phyloP scores from a whole-genome alignment of 768 basidiomycete species.

The Rhodotorula paludigena region DNA sequence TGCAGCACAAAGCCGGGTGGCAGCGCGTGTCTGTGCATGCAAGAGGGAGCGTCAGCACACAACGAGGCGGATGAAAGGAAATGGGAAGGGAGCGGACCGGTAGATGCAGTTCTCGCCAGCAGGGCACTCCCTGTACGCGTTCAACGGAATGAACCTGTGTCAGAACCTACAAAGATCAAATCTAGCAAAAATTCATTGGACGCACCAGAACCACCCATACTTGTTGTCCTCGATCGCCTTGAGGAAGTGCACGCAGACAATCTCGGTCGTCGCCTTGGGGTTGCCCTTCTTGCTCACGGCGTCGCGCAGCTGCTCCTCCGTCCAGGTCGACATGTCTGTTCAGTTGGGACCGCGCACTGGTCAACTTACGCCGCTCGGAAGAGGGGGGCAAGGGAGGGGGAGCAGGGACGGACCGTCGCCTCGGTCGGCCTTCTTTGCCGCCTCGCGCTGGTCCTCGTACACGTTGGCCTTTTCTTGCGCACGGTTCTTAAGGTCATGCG shows the following conservation, averaged over 20 bases:
- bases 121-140: background rate
- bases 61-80: no score
- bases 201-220: slow-evolving; percentile 82
- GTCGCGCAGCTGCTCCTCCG: slow-evolving; percentile 82
- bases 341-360: background rate
- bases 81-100: no score
- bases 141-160: background rate
- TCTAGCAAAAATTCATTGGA: background rate
- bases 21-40: slow-evolving; percentile 90
- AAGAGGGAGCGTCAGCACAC: no score
- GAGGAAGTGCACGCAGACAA: slow-evolving; percentile 96
- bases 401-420: slow-evolving; percentile 43
- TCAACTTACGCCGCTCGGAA: background rate
- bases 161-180: background rate
- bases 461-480: slow-evolving; percentile 90
- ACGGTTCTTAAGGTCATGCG: slow-evolving; percentile 84
- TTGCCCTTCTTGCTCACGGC: slow-evolving; percentile 90
- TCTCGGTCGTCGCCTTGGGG: slow-evolving; percentile 86
- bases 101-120: background rate
- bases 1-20: slow-evolving; percentile 94
- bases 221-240: slow-evolving; percentile 90
- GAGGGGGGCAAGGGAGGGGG: background rate
- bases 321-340: slow-evolving; percentile 99
- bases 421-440: slow-evolving; percentile 61
- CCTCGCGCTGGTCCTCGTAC: slow-evolving; percentile 70